Percentiles rank a stretch among this genome's conserved stretches.
Conservation (phyloP, 352 stramenopile species). For the Phytophthora cryptogea region DNA sequence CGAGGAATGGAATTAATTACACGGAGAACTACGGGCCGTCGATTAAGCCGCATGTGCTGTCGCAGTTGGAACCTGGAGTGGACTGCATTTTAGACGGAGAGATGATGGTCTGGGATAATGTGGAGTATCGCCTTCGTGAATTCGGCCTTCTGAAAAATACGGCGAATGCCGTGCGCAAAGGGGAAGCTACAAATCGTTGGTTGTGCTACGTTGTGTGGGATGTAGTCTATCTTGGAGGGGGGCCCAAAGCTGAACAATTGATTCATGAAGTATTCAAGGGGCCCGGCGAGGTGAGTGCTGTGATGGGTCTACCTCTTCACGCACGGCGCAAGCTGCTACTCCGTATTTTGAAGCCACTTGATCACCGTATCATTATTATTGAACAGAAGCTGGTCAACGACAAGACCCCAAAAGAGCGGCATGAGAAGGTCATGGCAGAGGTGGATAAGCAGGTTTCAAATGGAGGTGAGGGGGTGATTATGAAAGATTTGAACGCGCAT, state of each 20-base stretch:
- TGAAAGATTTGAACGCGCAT: constrained; percentile 87
- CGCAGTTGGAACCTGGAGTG: constrained; percentile 57
- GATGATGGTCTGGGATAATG: constrained; percentile 90
- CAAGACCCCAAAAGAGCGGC: constrained; percentile 71
- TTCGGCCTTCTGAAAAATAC: constrained; percentile 86
- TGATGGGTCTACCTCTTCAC: constrained; percentile 78
- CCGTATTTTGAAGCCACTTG: constrained; percentile 66
- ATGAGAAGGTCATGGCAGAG: constrained; percentile 83
- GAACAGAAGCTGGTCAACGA: constrained; percentile 82
- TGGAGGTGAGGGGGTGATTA: constrained; percentile 82
- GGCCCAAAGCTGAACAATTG: constrained; percentile 45
- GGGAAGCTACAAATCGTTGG: constrained; percentile 69
- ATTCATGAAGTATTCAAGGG: constrained; percentile 69
- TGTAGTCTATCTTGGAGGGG: constrained; percentile 72
- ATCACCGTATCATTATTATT: constrained; percentile 80
- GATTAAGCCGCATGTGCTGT: constrained; percentile 64
- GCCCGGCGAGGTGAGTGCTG: constrained; percentile 56
- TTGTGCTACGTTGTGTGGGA: constrained; percentile 89
- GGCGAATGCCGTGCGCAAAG: constrained; percentile 57
- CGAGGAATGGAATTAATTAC: constrained; percentile 86
- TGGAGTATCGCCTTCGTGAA: constrained; percentile 72
- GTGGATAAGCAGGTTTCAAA: constrained; percentile 72
- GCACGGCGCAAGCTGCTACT: constrained; percentile 63
- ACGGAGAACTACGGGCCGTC: constrained; percentile 67
- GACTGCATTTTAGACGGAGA: constrained; percentile 86